Evolutionary conservation across 768 basidiomycete species (phyloP).

Genomic region (Lactarius tabidus): DNA sequence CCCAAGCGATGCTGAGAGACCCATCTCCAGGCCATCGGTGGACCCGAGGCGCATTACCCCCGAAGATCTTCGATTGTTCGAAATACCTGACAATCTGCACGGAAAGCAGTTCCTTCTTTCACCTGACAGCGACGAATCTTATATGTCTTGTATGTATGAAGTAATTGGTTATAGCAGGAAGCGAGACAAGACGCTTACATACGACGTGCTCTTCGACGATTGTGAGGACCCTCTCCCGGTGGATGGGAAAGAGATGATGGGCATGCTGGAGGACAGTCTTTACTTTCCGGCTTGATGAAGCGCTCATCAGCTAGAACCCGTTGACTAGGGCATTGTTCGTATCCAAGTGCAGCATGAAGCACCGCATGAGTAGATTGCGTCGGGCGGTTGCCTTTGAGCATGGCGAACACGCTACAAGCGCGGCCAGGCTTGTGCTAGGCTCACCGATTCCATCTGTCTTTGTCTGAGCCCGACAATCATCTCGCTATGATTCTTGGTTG

Average conservation of each 20-base stretch:
- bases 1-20: neutral
- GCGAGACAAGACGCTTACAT: neutral
- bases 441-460: too few relatives aligned
- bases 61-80: neutral
- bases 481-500: too few relatives aligned
- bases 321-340: too few relatives aligned
- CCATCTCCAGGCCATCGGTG: neutral
- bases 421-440: too few relatives aligned
- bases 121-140: neutral
- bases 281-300: neutral
- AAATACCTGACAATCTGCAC: neutral
- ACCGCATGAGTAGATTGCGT: too few relatives aligned
- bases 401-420: too few relatives aligned
- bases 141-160: neutral
- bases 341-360: too few relatives aligned
- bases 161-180: neutral
- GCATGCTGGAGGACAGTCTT: neutral
- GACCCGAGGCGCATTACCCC: neutral
- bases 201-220: neutral
- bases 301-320: too few relatives aligned
- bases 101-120: neutral
- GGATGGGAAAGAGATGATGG: neutral
- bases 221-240: neutral
- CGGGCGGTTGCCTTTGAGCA: too few relatives aligned
- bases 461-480: too few relatives aligned